Conservation (phyloP, 345 rosid species). For the Adansonia digitata region DNA sequence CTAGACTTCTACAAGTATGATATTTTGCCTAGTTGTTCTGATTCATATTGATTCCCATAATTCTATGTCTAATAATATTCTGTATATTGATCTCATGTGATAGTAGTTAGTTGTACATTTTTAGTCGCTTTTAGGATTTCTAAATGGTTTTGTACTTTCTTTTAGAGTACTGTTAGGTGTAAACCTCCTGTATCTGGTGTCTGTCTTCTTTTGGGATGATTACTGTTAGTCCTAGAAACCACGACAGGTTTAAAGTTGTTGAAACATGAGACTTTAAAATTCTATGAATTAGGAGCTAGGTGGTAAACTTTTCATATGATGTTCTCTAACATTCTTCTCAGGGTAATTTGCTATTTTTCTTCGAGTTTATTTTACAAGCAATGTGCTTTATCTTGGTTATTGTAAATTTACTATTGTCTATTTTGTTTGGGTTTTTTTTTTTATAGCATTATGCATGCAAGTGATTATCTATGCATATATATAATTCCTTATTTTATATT, state of each 20-base stretch:
- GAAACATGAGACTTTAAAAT: not conserved
- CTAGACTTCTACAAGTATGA: no score
- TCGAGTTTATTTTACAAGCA: not conserved
- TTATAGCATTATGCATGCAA: not conserved
- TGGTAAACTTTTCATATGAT: not conserved
- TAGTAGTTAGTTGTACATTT: not conserved
- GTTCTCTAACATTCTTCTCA: not conserved
- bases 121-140: not conserved
- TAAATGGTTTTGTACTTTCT: not conserved
- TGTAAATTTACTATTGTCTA: not conserved
- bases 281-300: not conserved
- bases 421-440: not conserved
- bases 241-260: not conserved
- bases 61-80: not conserved
- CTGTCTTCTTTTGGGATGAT: not conserved
- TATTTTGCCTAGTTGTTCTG: not conserved
- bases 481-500: not conserved
- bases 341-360: not conserved
- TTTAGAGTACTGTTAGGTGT: not conserved
- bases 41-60: not conserved
- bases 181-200: not conserved
- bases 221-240: not conserved
- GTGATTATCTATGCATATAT: not conserved
- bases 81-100: not conserved
- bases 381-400: not conserved